A percentile compares a stretch with the other conserved stretches of the same genome.
Conservation (phyloP, 371 early-diverging fungal species). For the Zopfochytrium polystomum region DNA sequence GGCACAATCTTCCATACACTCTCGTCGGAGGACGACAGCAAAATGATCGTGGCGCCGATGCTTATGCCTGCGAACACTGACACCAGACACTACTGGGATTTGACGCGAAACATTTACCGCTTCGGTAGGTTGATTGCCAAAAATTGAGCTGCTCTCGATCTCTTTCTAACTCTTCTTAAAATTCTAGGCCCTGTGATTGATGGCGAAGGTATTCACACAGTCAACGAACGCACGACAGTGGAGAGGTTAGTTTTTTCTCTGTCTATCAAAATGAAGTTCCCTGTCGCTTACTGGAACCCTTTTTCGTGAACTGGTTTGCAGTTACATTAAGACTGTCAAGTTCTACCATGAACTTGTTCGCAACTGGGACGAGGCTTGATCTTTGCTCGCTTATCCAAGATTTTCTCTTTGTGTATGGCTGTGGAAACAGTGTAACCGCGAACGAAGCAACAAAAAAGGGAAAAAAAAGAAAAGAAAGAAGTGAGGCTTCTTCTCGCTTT, state of each 20-base stretch:
- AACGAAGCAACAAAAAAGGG: too few species aligned
- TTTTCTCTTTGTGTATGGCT: too few species aligned
- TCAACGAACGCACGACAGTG: conserved; percentile 17
- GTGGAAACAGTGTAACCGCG: too few species aligned
- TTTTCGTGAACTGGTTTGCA: too few species aligned
- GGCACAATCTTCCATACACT: conserved; percentile 23
- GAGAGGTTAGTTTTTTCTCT: conserved; percentile 4
- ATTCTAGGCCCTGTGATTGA: conserved; percentile 7
- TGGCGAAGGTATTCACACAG: conserved; percentile 17
- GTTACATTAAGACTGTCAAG: conserved; percentile 11
- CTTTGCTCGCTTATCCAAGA: too few species aligned
- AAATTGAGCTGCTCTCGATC: neutral
- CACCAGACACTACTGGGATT: conserved; percentile 11
- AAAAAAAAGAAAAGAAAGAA: too few species aligned
- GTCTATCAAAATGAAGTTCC: too few species aligned
- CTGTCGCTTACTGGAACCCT: too few species aligned
- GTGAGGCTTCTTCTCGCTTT: too few species aligned
- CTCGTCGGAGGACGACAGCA: conserved; percentile 10
- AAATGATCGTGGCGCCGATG: conserved; percentile 30
- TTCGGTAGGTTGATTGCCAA: conserved; percentile 12
- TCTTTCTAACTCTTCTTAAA: neutral
- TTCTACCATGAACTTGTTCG: conserved; percentile 21
- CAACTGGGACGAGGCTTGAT: conserved; percentile 16
- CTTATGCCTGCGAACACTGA: conserved; percentile 40
- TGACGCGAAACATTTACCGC: conserved; percentile 11